phyloP scores from a whole-genome alignment of 2,329 filamentous ascomycete genomes.

The Diaporthe capsici region DNA sequence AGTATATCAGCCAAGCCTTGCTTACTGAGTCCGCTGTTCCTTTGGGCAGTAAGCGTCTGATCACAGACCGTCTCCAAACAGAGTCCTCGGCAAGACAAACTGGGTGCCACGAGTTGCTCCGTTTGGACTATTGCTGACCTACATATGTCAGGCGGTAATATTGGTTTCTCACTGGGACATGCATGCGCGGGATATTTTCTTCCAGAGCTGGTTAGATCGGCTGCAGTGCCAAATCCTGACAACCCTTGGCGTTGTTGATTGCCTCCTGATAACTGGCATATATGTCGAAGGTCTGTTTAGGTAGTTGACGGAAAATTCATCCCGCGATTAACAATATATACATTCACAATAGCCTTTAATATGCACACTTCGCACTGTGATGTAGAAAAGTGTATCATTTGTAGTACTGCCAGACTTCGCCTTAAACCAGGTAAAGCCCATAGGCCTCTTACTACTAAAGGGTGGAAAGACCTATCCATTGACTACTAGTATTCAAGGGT shows the following conservation, averaged over 20 bases:
- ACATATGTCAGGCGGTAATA: background rate
- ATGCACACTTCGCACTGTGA: too few species aligned
- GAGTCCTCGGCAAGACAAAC: background rate
- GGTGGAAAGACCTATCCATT: too few species aligned
- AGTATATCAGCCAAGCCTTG: background rate
- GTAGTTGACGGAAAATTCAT: too few species aligned
- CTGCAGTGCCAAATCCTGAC: background rate
- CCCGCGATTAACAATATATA: too few species aligned
- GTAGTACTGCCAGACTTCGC: too few species aligned
- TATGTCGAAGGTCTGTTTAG: too few species aligned
- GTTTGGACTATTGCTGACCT: background rate
- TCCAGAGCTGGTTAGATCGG: background rate
- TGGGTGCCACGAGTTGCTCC: background rate
- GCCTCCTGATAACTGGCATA: background rate
- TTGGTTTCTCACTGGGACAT: background rate
- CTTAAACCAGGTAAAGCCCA: too few species aligned
- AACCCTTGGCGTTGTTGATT: background rate
- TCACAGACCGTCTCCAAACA: background rate
- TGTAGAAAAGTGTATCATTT: too few species aligned
- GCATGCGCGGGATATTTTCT: background rate
- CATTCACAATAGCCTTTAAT: too few species aligned
- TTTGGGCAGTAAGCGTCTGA: background rate
- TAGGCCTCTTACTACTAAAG: too few species aligned
- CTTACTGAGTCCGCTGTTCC: background rate
- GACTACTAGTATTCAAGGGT: too few species aligned